Evolutionary conservation across 2,329 filamentous ascomycete genomes (phyloP), one percentile per base, ranked within the genome.

Genomic region (Ophiocordyceps sinensis): DNA sequence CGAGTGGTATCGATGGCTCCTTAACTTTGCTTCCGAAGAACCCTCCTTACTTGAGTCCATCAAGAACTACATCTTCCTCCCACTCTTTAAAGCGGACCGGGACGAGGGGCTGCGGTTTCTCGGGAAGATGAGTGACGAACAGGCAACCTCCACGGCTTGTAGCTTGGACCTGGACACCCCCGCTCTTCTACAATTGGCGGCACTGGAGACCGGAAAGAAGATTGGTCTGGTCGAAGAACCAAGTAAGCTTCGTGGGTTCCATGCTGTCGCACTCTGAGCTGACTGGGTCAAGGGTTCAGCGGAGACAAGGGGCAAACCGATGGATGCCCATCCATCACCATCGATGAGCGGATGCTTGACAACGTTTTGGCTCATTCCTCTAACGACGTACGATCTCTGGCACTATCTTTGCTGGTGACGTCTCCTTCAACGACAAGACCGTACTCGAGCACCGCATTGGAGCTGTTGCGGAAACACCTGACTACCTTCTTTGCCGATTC

Each of bases 401-500:
- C 85, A 0, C 71, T 95, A 31, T 85, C 85, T 26, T 71, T 95
- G 12, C 70, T 94, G 8, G 75, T 86, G 12, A 79, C 80, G 10
- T 89, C 85, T 0, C 76, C 79, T 10, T 77, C 82, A 2, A 80
- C 80, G 1, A 86, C 83, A 3, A 77, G 76, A 40, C 82, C 86
- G 1, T 79, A 93, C 40, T 79, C 79, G 0, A 52, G 61, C 0
- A 68, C 65, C 10, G 71, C 79, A 0, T 66, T 95, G 3, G 57
- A 62, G 3, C 68, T 82, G 12, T 64, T 96, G 3, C 70, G 70
- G 41, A 67, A 64, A 29, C 77, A 85, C 44, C 62, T 96, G 4
- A 70, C 74, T 1, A 73, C 79, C 14, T 77, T 89, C 47, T 82
- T 93, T 54, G 77, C 85, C 3, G 88, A 95, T 47, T 78, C 84